phyloP scores from a whole-genome alignment of 768 basidiomycete species.

The Astraeus odoratus region DNA sequence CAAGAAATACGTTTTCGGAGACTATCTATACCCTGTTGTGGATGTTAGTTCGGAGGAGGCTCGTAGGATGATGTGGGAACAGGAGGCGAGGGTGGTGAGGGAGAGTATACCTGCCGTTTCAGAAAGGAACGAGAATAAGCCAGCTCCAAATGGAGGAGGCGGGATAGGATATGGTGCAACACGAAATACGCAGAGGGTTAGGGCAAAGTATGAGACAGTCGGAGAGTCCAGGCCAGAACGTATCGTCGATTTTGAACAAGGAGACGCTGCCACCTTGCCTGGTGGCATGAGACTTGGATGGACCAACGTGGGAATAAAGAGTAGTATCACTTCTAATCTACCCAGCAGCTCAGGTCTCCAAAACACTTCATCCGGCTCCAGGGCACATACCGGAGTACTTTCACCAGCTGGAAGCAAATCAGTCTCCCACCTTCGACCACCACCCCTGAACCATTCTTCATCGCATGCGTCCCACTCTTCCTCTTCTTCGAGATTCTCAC shows the following conservation, averaged over 20 bases:
- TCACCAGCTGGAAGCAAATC: slow-evolving; percentile 5
- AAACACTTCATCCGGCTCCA: neutral
- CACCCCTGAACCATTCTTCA: slow-evolving; percentile 6
- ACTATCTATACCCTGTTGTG: slow-evolving; percentile 85
- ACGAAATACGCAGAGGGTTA: slow-evolving; percentile 7
- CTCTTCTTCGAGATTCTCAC: too few relatives aligned
- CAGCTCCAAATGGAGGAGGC: neutral
- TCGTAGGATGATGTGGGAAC: slow-evolving; percentile 23
- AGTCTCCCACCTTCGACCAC: slow-evolving; percentile 3
- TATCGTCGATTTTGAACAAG: slow-evolving; percentile 4
- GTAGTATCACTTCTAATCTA: too few relatives aligned
- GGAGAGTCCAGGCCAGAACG: slow-evolving; percentile 5
- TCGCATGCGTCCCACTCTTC: slow-evolving; percentile 12
- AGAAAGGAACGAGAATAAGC: neutral
- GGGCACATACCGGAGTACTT: slow-evolving; percentile 7
- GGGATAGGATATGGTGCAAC: slow-evolving; percentile 23
- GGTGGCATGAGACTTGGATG: slow-evolving; percentile 41
- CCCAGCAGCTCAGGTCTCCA: neutral
- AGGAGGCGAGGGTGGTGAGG: slow-evolving; percentile 23
- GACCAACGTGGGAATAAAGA: slow-evolving; percentile 25
- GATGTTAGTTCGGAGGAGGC: slow-evolving; percentile 66
- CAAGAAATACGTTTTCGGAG: slow-evolving; percentile 77
- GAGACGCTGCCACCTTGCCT: slow-evolving; percentile 15
- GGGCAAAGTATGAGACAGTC: slow-evolving; percentile 6
- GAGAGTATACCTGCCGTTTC: slow-evolving; percentile 15